Percentiles rank a stretch among this genome's conserved stretches.
Conservation (phyloP, 306 rosid genomes). For the Corylus heterophylla region DNA sequence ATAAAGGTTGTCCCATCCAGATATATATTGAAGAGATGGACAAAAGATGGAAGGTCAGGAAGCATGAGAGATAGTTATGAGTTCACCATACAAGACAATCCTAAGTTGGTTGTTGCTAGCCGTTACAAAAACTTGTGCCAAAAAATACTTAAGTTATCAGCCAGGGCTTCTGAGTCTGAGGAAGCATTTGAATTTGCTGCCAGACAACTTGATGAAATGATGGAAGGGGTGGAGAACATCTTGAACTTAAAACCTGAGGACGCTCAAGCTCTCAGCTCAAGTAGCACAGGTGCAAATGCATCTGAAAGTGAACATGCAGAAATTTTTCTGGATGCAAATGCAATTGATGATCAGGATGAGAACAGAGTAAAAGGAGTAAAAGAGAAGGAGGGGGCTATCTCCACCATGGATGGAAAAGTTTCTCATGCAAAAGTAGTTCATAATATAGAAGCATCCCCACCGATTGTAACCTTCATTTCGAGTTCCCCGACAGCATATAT, state of each 20-base stretch:
- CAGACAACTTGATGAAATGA: conserved; percentile 52
- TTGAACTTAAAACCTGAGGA: conserved; percentile 40
- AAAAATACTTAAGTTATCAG: conserved; percentile 51
- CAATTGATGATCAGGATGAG: conserved; percentile 44
- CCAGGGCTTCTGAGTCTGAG: conserved; percentile 60
- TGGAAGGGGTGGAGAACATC: conserved; percentile 63
- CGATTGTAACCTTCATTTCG: conserved; percentile 36
- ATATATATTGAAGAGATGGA: conserved; percentile 66
- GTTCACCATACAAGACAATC: conserved; percentile 37
- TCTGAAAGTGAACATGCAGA: conserved; percentile 47
- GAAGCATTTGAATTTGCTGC: conserved; percentile 54
- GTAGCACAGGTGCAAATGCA: conserved; percentile 40
- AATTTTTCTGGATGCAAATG: conserved; percentile 43
- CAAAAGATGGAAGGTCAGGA: conserved; percentile 51
- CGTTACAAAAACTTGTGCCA: conserved; percentile 57
- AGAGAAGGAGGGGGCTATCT: conserved; percentile 27
- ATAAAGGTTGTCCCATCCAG: conserved; percentile 57
- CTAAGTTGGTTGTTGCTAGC: conserved; percentile 40
- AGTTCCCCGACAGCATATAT: conserved; percentile 45
- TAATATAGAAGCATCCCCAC: conserved; percentile 37
- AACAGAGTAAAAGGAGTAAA: conserved; percentile 27
- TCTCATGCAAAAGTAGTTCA: conserved; percentile 34
- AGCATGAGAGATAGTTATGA: conserved; percentile 29
- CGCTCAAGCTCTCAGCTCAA: conserved; percentile 46
- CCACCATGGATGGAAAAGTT: conserved; percentile 25